Percentiles rank a stretch among this genome's conserved stretches.
Evolutionary conservation across 371 early-diverging fungal genomes (phyloP).

Genomic region (Mortierella sp.): DNA sequence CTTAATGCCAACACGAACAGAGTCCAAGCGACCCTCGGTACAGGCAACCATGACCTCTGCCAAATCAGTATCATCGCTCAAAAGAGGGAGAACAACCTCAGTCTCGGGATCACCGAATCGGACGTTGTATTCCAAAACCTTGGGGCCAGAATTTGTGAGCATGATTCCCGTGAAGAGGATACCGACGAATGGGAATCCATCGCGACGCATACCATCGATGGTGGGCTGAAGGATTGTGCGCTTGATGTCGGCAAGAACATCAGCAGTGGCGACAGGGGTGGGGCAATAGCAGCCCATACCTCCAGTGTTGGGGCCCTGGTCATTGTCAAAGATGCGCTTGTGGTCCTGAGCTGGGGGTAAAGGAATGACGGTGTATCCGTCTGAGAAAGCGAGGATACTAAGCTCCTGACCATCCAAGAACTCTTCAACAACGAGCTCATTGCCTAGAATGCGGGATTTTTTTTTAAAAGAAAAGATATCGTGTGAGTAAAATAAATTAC

Average conservation of each 20-base stretch:
- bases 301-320: constrained; percentile 97
- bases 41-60: constrained; percentile 91
- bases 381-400: constrained; percentile 92
- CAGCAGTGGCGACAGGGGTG: constrained; percentile 90
- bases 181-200: constrained; percentile 97
- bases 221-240: constrained; percentile 89
- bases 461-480: neutral
- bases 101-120: constrained; percentile 99
- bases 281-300: constrained; percentile 99
- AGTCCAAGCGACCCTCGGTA: constrained; percentile 91
- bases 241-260: constrained; percentile 79
- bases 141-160: constrained; percentile 90
- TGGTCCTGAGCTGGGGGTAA: constrained; percentile 97
- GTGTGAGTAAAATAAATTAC: constrained; percentile 6
- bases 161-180: constrained; percentile 97
- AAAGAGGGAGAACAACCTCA: constrained; percentile 92
- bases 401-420: constrained; percentile 93
- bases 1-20: constrained; percentile 81
- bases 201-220: constrained; percentile 95
- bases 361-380: constrained; percentile 93
- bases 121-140: constrained; percentile 97
- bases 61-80: constrained; percentile 87
- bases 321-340: constrained; percentile 94
- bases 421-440: constrained; percentile 97
- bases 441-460: constrained; percentile 47